Evolutionary conservation across 2,329 filamentous ascomycete genomes (phyloP).

Genomic region (Colletotrichum somersetense): DNA sequence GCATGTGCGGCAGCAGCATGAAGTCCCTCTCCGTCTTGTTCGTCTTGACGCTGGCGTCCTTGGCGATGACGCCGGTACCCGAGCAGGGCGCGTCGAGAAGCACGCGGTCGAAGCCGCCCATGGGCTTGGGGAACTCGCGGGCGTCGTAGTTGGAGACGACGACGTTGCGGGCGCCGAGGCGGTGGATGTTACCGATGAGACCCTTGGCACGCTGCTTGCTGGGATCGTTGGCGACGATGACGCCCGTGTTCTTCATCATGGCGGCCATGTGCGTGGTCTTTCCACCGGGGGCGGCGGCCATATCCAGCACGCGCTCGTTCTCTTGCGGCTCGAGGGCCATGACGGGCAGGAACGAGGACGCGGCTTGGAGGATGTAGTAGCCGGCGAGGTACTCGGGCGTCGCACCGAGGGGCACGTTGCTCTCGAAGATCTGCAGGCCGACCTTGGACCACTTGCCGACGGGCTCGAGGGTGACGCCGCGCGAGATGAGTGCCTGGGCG

Average conservation of each 20-base stretch:
- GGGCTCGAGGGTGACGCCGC: conserved; percentile 94
- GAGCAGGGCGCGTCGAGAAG: conserved; percentile 81
- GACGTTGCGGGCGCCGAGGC: conserved; percentile 86
- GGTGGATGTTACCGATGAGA: conserved; percentile 98
- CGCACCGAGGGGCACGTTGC: conserved; percentile 85
- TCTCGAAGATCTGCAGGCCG: conserved; percentile 95
- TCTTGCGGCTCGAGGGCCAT: conserved; percentile 97
- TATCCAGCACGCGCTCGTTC: conserved; percentile 84
- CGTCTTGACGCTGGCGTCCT: conserved; percentile 96
- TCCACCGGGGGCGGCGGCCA: conserved; percentile 95
- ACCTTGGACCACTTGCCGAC: conserved; percentile 99
- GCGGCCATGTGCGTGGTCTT: conserved; percentile 98
- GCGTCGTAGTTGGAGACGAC: conserved; percentile 97
- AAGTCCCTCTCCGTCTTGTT: conserved; percentile 98
- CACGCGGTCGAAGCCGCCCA: conserved; percentile 96
- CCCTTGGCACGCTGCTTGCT: conserved; percentile 94
- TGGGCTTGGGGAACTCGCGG: conserved; percentile 91
- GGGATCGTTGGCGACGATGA: conserved; percentile 95
- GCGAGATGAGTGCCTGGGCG: conserved; percentile 93
- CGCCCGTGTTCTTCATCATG: conserved; percentile 96
- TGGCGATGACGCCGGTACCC: conserved; percentile 94
- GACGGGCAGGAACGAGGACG: conserved; percentile 95
- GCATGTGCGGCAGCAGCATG: conserved; percentile 88
- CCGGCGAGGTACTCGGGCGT: conserved; percentile 98
- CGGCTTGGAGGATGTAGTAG: conserved; percentile 97